Evolutionary conservation across 495 filamentous ascomycete genomes (phyloP), one percentile per base, ranked within the genome.

Genomic region (Acidiella bohemica): DNA sequence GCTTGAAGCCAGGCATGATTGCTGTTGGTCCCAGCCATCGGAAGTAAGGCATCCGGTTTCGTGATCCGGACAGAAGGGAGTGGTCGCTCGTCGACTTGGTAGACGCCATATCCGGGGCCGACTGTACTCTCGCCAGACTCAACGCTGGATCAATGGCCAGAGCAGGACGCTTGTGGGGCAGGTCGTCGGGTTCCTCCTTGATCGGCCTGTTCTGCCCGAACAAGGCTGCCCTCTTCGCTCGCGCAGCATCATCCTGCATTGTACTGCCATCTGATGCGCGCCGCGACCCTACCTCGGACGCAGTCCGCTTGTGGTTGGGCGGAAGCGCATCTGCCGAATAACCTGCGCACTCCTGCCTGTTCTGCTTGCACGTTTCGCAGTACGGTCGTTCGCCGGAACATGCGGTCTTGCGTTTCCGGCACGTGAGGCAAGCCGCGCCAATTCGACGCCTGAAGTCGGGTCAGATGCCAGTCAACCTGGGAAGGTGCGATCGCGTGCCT

Each of bases 1-100:
- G 81, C 58, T 88, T 92, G 59, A 84, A 88, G n/a, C 84, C 84
- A 2, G 83, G 83, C 25, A 87, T 81, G 50, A 92, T 92, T 42
- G 84, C 84, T 2, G 84, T 92, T 1, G 82, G 81, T 0, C 84
- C 84, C 54, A 88, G 87, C 53, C 87, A 92, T 31, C 84, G 65
- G 56, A 88, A 92, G 55, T 85, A 92, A 2, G 84, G 83, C 40
- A 88, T 80, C 38, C 82, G 79, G 46, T 79, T 64, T 64, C 76
- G 58, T 37, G 57, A 53, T 24, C 53, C 43, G 4, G 57, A 38
- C 20, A 46, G 54, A 20, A 60, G 43, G 18, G 38, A 31, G n/a
- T n/a, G n/a, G n/a, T n/a, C n/a, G n/a, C n/a, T n/a, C n/a, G n/a
- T n/a, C n/a, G n/a, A n/a, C n/a, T n/a, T n/a, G n/a, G n/a, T n/a